Percentiles rank a stretch among this genome's conserved stretches.
Conservation (phyloP, 352 stramenopile genomes). For the Blastocystis sp. region DNA sequence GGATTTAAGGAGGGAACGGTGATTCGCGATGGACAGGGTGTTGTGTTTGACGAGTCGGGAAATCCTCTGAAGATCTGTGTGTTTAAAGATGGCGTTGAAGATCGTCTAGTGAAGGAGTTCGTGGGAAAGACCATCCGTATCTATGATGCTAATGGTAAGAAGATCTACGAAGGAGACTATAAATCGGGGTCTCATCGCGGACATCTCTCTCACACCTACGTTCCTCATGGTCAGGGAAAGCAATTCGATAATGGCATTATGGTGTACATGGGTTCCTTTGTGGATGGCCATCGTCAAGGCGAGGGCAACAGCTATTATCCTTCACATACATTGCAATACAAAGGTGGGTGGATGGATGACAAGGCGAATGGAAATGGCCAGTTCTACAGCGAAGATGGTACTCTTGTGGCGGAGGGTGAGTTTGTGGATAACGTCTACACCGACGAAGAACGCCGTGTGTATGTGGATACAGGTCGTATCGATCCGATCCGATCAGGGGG, state of each 20-base stretch:
- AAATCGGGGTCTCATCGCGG: neutral
- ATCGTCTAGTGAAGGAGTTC: constrained; percentile 15
- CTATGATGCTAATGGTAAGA: neutral
- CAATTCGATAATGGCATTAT: neutral
- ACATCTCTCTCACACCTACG: neutral
- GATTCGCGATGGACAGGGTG: neutral
- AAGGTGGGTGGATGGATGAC: constrained; percentile 9
- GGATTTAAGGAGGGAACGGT: constrained; percentile 34
- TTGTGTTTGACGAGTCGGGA: neutral
- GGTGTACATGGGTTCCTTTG: constrained; percentile 28
- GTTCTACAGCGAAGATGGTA: neutral
- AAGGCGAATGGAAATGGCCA: constrained; percentile 19
- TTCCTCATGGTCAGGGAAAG: neutral
- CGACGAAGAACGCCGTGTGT: neutral
- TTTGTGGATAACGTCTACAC: constrained; percentile 21
- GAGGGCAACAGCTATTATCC: neutral
- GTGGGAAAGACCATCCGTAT: neutral
- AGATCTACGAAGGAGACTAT: constrained; percentile 30
- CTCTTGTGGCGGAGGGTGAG: constrained; percentile 40
- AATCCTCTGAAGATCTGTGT: neutral
- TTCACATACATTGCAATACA: constrained; percentile 8
- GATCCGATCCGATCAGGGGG: neutral
- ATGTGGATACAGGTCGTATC: neutral
- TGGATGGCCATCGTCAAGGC: constrained; percentile 8
- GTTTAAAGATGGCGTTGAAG: neutral